A percentile compares a stretch with the other conserved stretches of the same genome.
Evolutionary conservation across 495 filamentous ascomycete species (phyloP).

Genomic region (Podospora tetraspora): DNA sequence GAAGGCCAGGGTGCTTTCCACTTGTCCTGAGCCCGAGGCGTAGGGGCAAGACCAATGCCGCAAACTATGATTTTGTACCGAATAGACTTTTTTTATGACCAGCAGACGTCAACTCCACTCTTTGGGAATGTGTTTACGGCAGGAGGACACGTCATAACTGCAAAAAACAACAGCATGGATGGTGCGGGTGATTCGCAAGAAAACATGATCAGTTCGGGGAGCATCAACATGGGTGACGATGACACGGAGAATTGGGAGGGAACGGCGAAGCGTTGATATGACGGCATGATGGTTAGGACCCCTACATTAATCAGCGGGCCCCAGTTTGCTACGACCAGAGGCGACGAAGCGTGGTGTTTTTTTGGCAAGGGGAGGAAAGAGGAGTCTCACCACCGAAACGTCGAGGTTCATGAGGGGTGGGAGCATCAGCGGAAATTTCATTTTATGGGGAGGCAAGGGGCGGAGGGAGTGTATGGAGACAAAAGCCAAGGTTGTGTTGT

Average conservation of each 20-base stretch:
- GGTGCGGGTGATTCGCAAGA: slow-evolving; percentile 1
- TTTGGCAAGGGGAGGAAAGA: neutral
- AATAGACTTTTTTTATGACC: slow-evolving; percentile 2
- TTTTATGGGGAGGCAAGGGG: neutral
- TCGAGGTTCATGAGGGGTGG: neutral
- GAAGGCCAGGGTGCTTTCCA: slow-evolving; percentile 99
- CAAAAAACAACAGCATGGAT: slow-evolving; percentile 12
- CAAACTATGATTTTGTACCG: slow-evolving; percentile 11
- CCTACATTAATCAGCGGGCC: neutral
- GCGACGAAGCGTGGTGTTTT: neutral
- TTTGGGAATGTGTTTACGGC: neutral
- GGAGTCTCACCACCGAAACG: neutral
- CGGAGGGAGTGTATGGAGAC: neutral
- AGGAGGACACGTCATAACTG: neutral
- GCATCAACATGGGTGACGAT: slow-evolving; percentile 4
- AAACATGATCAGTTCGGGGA: neutral
- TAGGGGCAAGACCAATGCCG: neutral
- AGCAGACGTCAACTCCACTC: neutral
- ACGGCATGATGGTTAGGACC: neutral
- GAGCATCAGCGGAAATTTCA: neutral
- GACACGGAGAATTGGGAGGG: neutral
- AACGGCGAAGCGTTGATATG: neutral
- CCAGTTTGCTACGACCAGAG: neutral
- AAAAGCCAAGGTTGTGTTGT: neutral
- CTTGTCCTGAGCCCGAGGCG: slow-evolving; percentile 58